These are phyloP conservation scores for Citrus glauca DNA, from an alignment of 345 rosid species.

Conservation along the genomic window DNA sequence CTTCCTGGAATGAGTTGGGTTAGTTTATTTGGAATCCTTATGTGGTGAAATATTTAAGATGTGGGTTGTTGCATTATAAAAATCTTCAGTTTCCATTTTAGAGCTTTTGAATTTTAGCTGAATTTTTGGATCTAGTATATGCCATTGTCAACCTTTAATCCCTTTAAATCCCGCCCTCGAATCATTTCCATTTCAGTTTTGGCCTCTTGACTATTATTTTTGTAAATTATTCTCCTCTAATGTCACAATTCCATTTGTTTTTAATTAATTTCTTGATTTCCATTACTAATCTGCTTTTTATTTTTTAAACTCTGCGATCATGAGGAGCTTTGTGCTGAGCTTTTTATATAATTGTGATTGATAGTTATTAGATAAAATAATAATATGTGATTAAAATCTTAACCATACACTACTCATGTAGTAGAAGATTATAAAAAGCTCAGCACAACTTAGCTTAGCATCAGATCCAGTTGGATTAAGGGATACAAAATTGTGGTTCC, in stretches of 20 bases:
- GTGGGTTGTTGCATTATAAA: background rate
- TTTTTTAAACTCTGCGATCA: background rate
- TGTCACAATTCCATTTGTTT: too few species aligned
- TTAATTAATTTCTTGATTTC: too few species aligned
- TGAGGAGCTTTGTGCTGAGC: too few species aligned
- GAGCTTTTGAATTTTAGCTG: background rate
- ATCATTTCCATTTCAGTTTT: background rate
- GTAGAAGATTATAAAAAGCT: too few species aligned
- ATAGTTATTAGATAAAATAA: too few species aligned
- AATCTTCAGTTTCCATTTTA: background rate
- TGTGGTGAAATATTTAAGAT: too few species aligned
- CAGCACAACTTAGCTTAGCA: too few species aligned
- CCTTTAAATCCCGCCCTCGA: background rate
- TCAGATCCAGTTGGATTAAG: too few species aligned
- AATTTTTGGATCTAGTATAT: background rate
- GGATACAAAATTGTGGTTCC: background rate
- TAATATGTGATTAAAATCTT: too few species aligned
- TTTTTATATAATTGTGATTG: too few species aligned
- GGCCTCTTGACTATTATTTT: background rate
- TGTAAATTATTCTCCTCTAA: background rate
- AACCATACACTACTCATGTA: too few species aligned
- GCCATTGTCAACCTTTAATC: background rate
- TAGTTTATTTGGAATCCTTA: too few species aligned
- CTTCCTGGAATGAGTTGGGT: background rate
- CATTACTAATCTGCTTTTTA: background rate